Evolutionary conservation across 345 rosid species (phyloP).

Genomic region (Lepidium sativum): DNA sequence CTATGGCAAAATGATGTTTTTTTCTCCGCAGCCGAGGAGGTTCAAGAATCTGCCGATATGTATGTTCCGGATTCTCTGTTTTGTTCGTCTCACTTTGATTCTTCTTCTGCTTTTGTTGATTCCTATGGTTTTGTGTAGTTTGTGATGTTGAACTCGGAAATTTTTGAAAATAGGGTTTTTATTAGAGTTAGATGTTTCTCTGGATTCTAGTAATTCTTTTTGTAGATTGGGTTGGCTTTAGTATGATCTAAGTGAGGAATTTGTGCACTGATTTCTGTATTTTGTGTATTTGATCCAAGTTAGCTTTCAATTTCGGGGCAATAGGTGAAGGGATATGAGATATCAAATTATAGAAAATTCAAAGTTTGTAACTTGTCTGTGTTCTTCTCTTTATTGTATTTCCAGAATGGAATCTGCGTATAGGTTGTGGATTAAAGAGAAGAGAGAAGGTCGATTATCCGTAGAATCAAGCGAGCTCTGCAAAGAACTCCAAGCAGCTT

Average conservation of each 20-base stretch:
- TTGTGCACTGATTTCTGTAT: not conserved
- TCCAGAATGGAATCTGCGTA: slow-evolving; percentile 83
- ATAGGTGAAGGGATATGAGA: not conserved
- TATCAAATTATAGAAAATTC: not conserved
- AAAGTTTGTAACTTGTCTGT: not conserved
- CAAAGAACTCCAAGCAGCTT: slow-evolving; percentile 69
- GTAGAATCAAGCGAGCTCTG: slow-evolving; percentile 43
- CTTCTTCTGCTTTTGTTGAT: not conserved
- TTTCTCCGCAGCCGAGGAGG: slow-evolving; percentile 93
- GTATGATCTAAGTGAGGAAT: not conserved
- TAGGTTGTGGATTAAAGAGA: slow-evolving; percentile 62
- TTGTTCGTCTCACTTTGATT: not conserved
- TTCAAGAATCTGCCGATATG: slow-evolving; percentile 84
- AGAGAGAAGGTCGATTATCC: slow-evolving; percentile 29
- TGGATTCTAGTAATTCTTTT: not conserved
- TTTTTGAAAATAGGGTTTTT: not conserved
- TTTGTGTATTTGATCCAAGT: too few relatives aligned
- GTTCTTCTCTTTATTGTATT: not conserved
- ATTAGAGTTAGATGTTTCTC: not conserved
- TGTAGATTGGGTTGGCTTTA: not conserved
- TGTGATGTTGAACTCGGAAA: not conserved
- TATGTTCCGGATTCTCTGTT: slow-evolving; percentile 27
- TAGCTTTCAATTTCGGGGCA: not conserved
- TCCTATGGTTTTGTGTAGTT: not conserved
- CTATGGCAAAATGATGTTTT: slow-evolving; percentile 80